A percentile compares a stretch with the other conserved stretches of the same genome.
Evolutionary conservation across 768 basidiomycete genomes (phyloP).

Genomic region (Kwoniella sp.): DNA sequence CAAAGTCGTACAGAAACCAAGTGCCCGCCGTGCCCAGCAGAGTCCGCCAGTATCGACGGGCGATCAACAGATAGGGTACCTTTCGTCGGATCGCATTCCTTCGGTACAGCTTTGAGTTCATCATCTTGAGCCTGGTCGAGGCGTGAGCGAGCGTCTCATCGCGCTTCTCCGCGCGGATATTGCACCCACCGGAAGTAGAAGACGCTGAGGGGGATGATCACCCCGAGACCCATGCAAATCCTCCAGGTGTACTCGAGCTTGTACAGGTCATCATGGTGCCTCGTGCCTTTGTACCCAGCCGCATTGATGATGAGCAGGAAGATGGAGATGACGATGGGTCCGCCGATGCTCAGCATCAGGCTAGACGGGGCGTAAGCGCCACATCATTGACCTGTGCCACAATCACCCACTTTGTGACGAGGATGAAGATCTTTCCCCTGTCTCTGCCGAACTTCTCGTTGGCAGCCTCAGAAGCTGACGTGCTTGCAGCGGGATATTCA

Average conservation of each 20-base stretch:
- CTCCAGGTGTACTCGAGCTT: conserved; percentile 29
- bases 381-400: neutral
- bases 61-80: conserved; percentile 55
- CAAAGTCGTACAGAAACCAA: conserved; percentile 65
- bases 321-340: conserved; percentile 63
- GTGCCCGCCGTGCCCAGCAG: conserved; percentile 70
- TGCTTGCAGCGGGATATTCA: conserved; percentile 71
- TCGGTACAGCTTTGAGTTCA: conserved; percentile 63
- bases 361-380: conserved; percentile 1
- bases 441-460: conserved; percentile 63
- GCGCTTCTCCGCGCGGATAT: neutral
- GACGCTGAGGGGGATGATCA: conserved; percentile 62
- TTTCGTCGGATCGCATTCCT: conserved; percentile 62
- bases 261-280: conserved; percentile 15
- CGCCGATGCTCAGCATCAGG: conserved; percentile 57
- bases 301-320: conserved; percentile 66
- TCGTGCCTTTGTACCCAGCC: conserved; percentile 28
- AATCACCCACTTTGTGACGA: conserved; percentile 64
- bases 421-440: conserved; percentile 68
- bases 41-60: conserved; percentile 64
- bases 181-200: conserved; percentile 53
- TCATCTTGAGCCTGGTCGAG: conserved; percentile 63
- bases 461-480: conserved; percentile 66
- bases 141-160: neutral
- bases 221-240: conserved; percentile 58